phyloP scores from a whole-genome alignment of 2,329 filamentous ascomycete species.

The Curvularia hawaiiensis region DNA sequence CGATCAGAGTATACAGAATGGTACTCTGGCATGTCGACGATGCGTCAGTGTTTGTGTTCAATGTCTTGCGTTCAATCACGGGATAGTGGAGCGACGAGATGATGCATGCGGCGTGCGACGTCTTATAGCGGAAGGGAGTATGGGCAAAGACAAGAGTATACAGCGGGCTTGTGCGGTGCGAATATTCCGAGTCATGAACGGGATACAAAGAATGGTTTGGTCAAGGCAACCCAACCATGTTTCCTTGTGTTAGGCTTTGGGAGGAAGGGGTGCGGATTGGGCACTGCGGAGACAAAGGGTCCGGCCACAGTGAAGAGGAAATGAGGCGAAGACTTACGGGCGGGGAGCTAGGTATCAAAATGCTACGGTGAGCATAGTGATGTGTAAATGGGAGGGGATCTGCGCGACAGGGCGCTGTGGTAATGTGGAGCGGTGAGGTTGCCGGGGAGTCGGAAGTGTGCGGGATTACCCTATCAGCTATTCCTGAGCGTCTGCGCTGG shows the following conservation, averaged over 20 bases:
- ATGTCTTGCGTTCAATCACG: slow-evolving; percentile 21
- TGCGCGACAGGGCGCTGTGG: slow-evolving; percentile 30
- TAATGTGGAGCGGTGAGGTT: slow-evolving; percentile 37
- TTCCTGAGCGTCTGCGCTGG: slow-evolving; percentile 34
- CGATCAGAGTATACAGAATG: slow-evolving; percentile 45
- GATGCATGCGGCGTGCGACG: slow-evolving; percentile 23
- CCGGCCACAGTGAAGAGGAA: slow-evolving; percentile 32
- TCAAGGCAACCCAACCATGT: slow-evolving; percentile 39
- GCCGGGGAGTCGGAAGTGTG: slow-evolving; percentile 37
- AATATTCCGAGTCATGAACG: slow-evolving; percentile 38
- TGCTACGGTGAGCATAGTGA: slow-evolving; percentile 29
- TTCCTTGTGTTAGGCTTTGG: slow-evolving; percentile 38
- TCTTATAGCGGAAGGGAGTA: slow-evolving; percentile 32
- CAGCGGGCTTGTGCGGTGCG: slow-evolving; percentile 36
- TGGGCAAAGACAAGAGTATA: slow-evolving; percentile 21
- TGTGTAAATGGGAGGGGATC: slow-evolving; percentile 30
- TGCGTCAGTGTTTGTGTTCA: slow-evolving; percentile 30
- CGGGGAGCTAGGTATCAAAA: slow-evolving; percentile 30
- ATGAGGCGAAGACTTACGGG: slow-evolving; percentile 46
- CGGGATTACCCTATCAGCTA: slow-evolving; percentile 36
- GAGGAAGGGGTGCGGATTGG: slow-evolving; percentile 33
- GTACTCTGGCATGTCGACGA: slow-evolving; percentile 47
- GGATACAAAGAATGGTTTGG: slow-evolving; percentile 43
- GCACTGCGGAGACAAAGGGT: slow-evolving; percentile 40
- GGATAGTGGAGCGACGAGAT: slow-evolving; percentile 11